Percentiles rank a stretch among this genome's conserved stretches.
These are phyloP conservation scores for Linnemannia schmuckeri DNA, from an alignment of 192 early-diverging fungal genomes.

Conservation along the genomic window DNA sequence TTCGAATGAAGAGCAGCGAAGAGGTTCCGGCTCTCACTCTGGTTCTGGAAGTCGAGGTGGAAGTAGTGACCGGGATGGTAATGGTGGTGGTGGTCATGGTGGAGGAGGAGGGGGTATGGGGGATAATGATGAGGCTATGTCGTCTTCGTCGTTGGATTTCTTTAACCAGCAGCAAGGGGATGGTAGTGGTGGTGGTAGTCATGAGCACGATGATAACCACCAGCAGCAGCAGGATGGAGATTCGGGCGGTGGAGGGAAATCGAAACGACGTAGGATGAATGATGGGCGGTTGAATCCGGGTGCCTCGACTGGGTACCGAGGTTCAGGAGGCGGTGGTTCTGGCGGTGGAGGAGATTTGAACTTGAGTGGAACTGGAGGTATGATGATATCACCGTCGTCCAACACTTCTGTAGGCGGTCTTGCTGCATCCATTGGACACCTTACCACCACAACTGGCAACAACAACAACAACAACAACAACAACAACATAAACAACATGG, in stretches of 20 bases:
- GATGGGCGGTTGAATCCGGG: background rate
- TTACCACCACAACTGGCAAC: background rate
- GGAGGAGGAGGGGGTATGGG: too few species aligned
- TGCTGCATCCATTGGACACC: background rate
- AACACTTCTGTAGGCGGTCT: background rate
- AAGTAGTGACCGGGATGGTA: background rate
- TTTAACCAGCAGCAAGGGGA: background rate
- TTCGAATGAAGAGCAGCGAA: background rate
- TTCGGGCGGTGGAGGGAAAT: background rate
- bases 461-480: constrained; percentile 16
- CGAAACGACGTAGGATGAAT: background rate
- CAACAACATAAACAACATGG: constrained; percentile 23
- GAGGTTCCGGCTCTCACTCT: background rate
- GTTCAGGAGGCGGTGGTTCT: background rate
- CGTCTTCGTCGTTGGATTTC: background rate
- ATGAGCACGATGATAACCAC: background rate
- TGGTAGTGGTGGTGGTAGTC: background rate
- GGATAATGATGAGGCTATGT: background rate
- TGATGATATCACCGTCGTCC: background rate
- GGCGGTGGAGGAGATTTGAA: background rate
- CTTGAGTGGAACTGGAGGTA: background rate
- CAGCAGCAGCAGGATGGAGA: background rate
- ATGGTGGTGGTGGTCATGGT: too few species aligned
- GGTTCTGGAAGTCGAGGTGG: background rate
- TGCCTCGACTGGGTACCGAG: background rate